Percentiles rank a stretch among this genome's conserved stretches.
These are phyloP conservation scores for Dendrocalamus latiflorus DNA, from an alignment of 202 grass and related monocot genomes.

Conservation along the genomic window DNA sequence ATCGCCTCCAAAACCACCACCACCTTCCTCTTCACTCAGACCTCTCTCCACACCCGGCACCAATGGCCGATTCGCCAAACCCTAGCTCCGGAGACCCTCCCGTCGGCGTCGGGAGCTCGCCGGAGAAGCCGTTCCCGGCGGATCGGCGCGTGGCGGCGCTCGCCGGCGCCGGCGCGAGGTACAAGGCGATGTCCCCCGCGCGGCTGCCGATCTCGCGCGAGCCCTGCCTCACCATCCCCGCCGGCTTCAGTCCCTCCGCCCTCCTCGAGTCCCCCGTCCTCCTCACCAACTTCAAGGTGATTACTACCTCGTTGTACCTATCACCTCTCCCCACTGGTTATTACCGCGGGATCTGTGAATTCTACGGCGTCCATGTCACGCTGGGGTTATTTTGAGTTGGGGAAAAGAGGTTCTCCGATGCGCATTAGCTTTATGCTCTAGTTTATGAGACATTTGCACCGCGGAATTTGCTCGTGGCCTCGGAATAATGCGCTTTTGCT, in stretches of 20 bases:
- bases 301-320: neutral
- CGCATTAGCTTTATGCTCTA: slow-evolving; percentile 43
- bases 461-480: slow-evolving; percentile 38
- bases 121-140: slow-evolving; percentile 35
- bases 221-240: slow-evolving; percentile 84
- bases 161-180: too few relatives aligned
- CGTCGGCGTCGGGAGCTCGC: slow-evolving; percentile 25
- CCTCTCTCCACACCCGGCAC: neutral
- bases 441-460: slow-evolving; percentile 39
- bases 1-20: slow-evolving; percentile 40
- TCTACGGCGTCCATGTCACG: slow-evolving; percentile 26
- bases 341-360: slow-evolving; percentile 34
- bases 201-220: slow-evolving; percentile 80
- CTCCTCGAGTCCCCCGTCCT: slow-evolving; percentile 93
- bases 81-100: slow-evolving; percentile 45
- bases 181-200: too few relatives aligned
- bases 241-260: slow-evolving; percentile 82
- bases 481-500: slow-evolving; percentile 55
- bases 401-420: slow-evolving; percentile 45
- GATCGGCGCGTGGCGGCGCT: slow-evolving; percentile 58
- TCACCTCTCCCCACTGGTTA: neutral
- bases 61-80: slow-evolving; percentile 57
- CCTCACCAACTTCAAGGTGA: slow-evolving; percentile 85
- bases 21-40: slow-evolving; percentile 12
- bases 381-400: too few relatives aligned